Base-by-base conservation (phyloP, 257 asterid species). In the Vinca minor region DNA sequence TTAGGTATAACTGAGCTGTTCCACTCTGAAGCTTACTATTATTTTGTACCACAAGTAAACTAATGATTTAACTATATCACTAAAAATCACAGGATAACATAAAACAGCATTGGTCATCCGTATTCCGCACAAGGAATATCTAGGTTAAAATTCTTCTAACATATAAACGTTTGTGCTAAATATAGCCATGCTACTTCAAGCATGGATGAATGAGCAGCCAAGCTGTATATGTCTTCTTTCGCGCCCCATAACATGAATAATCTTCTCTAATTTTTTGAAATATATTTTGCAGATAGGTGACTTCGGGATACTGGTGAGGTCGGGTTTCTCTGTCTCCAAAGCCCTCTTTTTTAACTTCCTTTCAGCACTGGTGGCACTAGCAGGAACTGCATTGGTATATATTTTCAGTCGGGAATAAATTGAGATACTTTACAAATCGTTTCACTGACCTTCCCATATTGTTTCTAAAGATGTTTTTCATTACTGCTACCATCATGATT, bases 281-380 rank as follows among this genome's bases (percentile, higher is more conserved):
- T 41, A 25, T 59, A 5, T 69, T 68, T 62, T 34, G 76, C 95
- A 92, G 98, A 92, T 92, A n/a, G 98, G 98, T 36, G 98, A 92
- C 77, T 92, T 92, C 72, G 98, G 98, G 46, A 92, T 92, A 73
- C 70, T 92, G 74, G 95, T 89, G 72, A 84, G 98, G 70, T 92
- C 97, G 2, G 98, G 98, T 69, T 89, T 92, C 77, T 87, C 90
- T 0, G 89, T 80, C 80, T 87, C 98, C 62, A 83, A 83, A 78
- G 98, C 98, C 35, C 93, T 92, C 59, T 87, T 87, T 81, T 92
- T 89, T 58, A 92, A 92, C 93, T 92, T 92, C 62, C 85, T 92
- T 50, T 92, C 98, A 4, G 98, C 98, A 20, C 84, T 92, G 65
- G 82, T 78, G 78, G 98, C 98, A 31, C 80, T 92, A 69, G 98